Evolutionary conservation across 352 stramenopile species (phyloP), one percentile per base, ranked within the genome.

Genomic region (Hyaloperonospora brassicae): DNA sequence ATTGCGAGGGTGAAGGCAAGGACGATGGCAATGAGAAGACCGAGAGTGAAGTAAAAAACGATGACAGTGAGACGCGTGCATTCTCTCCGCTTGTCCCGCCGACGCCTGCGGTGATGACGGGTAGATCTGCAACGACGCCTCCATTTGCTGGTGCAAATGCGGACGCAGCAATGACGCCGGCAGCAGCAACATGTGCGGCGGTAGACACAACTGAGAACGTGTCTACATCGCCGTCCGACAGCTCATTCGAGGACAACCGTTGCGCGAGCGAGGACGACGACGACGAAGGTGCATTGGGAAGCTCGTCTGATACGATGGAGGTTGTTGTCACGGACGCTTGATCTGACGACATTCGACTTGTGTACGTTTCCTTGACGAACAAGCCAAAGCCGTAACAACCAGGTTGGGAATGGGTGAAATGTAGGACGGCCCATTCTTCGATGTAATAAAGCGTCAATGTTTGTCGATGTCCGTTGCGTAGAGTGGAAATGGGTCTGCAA

Each of bases 81-180:
- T 50, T 35, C 14, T 47, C 50, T 43, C 30, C 27, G 8, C 17
- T 49, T 9, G 51, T 27, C 25, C 61, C 52, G 21, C 50, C 61
- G 17, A 68, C 61, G 1, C 61, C 61, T 14, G 56, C 47, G 12
- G 51, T 52, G 12, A 21, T 64, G 38, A 52, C 56, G 8, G 51
- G 46, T 1, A 27, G 47, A 45, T 50, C 54, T 44, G 60, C 55
- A 23, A 55, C 48, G 24, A 68, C 60, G 4, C 60, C 60, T 5
- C 42, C 55, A 49, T 47, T 52, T 46, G 50, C 45, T 31, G 34
- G 22, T n/a, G 22, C 45, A n/a, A 54, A 47, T 23, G 25, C 27
- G 2, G 59, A 44, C n/a, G n/a, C n/a, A 27, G 13, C 47, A 43
- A 47, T 23, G 47, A 52, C 36, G 22, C 53, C 48, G 8, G 25